Base-by-base conservation (phyloP, 208 protist genomes). In the Trypanosoma theileri region DNA sequence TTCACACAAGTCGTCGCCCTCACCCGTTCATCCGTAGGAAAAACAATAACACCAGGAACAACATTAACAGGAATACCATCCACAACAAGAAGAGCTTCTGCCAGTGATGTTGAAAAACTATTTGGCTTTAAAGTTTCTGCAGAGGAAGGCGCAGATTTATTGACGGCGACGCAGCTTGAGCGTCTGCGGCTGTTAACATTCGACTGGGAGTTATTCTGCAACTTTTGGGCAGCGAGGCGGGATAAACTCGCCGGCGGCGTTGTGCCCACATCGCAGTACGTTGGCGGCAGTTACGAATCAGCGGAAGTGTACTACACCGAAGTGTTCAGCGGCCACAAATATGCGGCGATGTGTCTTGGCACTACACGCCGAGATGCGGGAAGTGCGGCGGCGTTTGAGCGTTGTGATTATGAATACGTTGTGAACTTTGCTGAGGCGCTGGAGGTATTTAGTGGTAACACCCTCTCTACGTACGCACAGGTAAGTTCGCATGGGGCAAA, bases 281-380 rank as follows among this genome's bases (percentile, higher is more conserved):
- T 48, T 10, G 56, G 48, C 19, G 45, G 14, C 11, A 45, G 21
- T 31, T 40, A 31, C 21, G 64, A 73, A 50, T 46, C 35, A 17
- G 64, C 48, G 3, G 53, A 66, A n/a, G 41, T 24, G 21, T 44
- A 52, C 31, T 93, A 89, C 58, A 45, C 54, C 14, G 42, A 60
- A 17, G 54, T 91, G 48, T 93, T 93, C 58, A 44, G 72, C 28
- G 81, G 83, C 8, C 85, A 91, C 73, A 75, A 58, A 26, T 91
- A 82, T 70, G 76, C 65, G 19, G 85, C 83, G 19, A 89, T 90
- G 83, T 87, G 81, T 46, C 75, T 95, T 55, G 90, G 90, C 46
- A 95, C 90, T 10, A 95, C 90, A 16, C 81, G 84, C 16, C 78
- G 73, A 19, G 90, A 95, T 55, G 90, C 90, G 9, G 87, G 87